Base-by-base conservation (phyloP, 257 asterid genomes). In the Thymus mandschuricus region DNA sequence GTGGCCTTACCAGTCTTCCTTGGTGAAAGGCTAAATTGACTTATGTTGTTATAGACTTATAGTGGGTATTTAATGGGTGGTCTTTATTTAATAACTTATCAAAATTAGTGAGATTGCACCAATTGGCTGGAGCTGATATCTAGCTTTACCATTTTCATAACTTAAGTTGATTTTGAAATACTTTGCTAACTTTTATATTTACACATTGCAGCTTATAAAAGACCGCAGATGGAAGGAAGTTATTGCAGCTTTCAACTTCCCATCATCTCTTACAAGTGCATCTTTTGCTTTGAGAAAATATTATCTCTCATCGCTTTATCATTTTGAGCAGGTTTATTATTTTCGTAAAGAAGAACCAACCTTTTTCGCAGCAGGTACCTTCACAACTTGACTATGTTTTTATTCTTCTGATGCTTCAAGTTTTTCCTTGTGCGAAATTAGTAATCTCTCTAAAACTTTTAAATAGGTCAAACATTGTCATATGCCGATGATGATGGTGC, bases 181-280 rank as follows among this genome's bases (percentile, higher is more conserved):
- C n/a, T 28, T 70, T 11, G 21, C 55, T 10, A 28, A 74, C 62
- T 68, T 65, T 67, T 60, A 48, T 64, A 40, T 13, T 67, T 62
- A 80, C 49, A 50, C 75, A 60, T 70, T 63, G 65, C 89, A 95
- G 99, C 90, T 92, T 67, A 81, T 89, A 56, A 79, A 70, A 69
- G 98, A 95, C 78, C 92, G 98, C 69, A 87, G 86, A 88, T 95
- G 98, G 99, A 89, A 80, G 79, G 98, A 95, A 75, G 81, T 95
- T 65, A 81, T 82, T 43, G 89, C 83, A 71, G 85, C 91, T 73
- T 92, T 95, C 81, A 87, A 74, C 46, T 91, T 94, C 84, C 96
- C 99, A 43, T 78, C 92, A 63, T 84, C 95, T 41, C 81, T 89
- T 66, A 92, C 96, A 49, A 95, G 89, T 73, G 93, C 92, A 62